Conservation (phyloP, 495 filamentous ascomycete genomes). For the Friedmanniomyces simplex region DNA sequence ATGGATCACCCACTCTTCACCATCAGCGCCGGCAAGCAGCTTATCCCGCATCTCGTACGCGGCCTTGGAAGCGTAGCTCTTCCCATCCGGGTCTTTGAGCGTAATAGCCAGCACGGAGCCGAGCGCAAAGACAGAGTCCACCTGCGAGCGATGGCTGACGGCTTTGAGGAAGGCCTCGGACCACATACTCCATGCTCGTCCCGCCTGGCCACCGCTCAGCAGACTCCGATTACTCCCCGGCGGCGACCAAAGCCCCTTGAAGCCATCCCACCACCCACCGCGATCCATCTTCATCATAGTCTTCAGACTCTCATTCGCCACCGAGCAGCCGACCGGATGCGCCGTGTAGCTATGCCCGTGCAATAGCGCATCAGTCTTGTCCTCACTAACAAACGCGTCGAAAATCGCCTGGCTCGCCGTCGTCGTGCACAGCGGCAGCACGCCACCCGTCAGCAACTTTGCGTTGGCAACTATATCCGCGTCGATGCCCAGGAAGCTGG, state of each 20-base stretch:
- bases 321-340: conserved; percentile 63
- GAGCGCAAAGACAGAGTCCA: conserved; percentile 57
- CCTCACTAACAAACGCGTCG: conserved; percentile 50
- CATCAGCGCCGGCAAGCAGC: conserved; percentile 30
- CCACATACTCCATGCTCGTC: conserved; percentile 59
- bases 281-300: conserved; percentile 46
- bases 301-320: conserved; percentile 50
- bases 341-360: conserved; percentile 79
- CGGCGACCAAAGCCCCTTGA: conserved; percentile 35
- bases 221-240: background rate
- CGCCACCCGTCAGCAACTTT: conserved; percentile 66
- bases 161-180: conserved; percentile 42
- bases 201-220: background rate
- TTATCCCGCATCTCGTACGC: conserved; percentile 48
- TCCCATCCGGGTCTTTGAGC: conserved; percentile 35
- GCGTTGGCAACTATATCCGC: conserved; percentile 67
- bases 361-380: conserved; percentile 62
- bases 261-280: conserved; percentile 40
- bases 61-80: conserved; percentile 58
- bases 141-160: conserved; percentile 41
- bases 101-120: conserved; percentile 61
- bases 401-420: conserved; percentile 62
- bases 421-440: conserved; percentile 64
- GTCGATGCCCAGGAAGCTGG: conserved; percentile 53
- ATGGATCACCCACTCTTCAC: conserved; percentile 48